Conservation (phyloP, 805 yeast species). For the Cyberlindnera americana region DNA sequence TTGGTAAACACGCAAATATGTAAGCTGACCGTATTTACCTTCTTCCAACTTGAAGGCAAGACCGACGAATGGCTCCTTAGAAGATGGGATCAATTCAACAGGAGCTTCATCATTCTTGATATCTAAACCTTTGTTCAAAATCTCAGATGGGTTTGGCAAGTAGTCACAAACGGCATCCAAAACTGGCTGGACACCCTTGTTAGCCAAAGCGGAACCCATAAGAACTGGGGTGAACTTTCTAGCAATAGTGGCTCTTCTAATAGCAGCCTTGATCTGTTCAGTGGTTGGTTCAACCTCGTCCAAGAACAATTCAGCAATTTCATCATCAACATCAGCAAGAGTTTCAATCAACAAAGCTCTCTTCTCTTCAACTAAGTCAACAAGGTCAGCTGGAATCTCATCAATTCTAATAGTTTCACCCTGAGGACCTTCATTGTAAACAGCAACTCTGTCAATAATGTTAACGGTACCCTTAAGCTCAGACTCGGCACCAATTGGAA, state of each 20-base stretch:
- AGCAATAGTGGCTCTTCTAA: constrained; percentile 92
- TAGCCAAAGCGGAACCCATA: constrained; percentile 98
- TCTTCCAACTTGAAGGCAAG: constrained; percentile 99
- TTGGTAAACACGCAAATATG: constrained; percentile 95
- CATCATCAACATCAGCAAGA: constrained; percentile 97
- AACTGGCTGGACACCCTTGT: constrained; percentile 92
- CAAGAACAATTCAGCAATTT: constrained; percentile 86
- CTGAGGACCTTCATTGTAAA: constrained; percentile 84
- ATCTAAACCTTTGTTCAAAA: constrained; percentile 87
- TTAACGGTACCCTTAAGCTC: constrained; percentile 86
- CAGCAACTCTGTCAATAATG: constrained; percentile 80
- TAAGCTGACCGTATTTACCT: constrained; percentile 96
- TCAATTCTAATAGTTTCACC: constrained; percentile 75
- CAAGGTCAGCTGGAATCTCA: constrained; percentile 75
- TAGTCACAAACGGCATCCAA: constrained; percentile 94
- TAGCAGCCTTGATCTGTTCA: constrained; percentile 82
- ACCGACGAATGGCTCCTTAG: constrained; percentile 82
- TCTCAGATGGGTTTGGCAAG: constrained; percentile 93
- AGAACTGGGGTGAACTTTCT: constrained; percentile 98
- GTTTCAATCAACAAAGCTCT: constrained; percentile 84
- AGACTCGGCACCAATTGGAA: constrained; percentile 93
- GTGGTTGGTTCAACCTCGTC: constrained; percentile 87
- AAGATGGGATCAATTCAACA: constrained; percentile 70
- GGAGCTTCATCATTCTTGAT: constrained; percentile 59
- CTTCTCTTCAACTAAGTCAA: constrained; percentile 84